These are phyloP conservation scores for Jaminaea rosea DNA, from an alignment of 1,284 basidiomycete genomes.

Conservation along the genomic window DNA sequence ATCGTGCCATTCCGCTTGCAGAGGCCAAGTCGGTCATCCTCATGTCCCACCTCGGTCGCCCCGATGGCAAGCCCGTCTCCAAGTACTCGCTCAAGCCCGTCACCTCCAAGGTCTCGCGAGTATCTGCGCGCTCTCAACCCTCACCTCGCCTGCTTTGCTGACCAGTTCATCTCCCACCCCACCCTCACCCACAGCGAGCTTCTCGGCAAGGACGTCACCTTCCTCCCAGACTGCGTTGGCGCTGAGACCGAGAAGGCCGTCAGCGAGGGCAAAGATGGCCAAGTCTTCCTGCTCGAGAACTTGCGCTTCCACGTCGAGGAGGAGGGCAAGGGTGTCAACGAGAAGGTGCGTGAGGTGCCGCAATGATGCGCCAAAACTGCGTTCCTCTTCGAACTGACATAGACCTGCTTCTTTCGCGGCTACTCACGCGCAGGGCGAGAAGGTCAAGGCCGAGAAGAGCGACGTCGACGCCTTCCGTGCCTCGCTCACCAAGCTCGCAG, in stretches of 20 bases:
- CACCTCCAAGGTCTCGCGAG: constrained; percentile 51
- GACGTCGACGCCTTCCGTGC: constrained; percentile 77
- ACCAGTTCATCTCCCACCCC: too few species aligned
- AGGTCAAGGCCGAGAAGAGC: constrained; percentile 79
- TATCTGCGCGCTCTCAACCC: too few species aligned
- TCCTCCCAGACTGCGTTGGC: constrained; percentile 80
- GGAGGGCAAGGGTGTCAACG: constrained; percentile 87
- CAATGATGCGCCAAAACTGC: too few species aligned
- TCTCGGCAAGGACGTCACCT: constrained; percentile 55
- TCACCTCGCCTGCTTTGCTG: too few species aligned
- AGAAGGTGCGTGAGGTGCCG: too few species aligned
- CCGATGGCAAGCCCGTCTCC: constrained; percentile 77
- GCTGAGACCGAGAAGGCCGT: constrained; percentile 69
- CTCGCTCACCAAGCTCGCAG: constrained; percentile 79
- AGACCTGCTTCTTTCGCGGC: too few species aligned
- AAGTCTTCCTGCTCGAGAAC: constrained; percentile 91
- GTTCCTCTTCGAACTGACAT: too few species aligned
- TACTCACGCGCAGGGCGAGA: too few species aligned
- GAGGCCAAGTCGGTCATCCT: constrained; percentile 77
- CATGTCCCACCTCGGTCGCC: constrained; percentile 97
- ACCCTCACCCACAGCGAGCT: too few species aligned
- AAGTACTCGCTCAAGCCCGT: constrained; percentile 92
- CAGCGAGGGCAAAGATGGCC: constrained; percentile 61
- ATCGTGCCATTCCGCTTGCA: constrained; percentile 40
- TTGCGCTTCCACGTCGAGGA: constrained; percentile 97